Evolutionary conservation across 129 eudicot genomes (phyloP), one percentile per base, ranked within the genome.

Genomic region (Glebionis coronaria): DNA sequence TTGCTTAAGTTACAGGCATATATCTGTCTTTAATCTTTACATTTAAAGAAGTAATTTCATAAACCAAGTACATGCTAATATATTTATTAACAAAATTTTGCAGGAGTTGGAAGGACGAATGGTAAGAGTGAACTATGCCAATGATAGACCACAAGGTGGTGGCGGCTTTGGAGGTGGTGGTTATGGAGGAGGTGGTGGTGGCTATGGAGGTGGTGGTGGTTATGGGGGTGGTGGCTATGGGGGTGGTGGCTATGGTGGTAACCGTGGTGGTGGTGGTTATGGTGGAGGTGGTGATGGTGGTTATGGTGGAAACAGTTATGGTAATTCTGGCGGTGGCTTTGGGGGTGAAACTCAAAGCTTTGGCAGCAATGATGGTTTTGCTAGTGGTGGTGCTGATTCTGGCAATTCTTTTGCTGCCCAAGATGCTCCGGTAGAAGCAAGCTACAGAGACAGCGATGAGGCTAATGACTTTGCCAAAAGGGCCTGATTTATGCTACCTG

Each of bases 91-190:
- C 35, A 61, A 72, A 62, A 19, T 16, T 14, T 60, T 74, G 23
- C 83, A 93, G 99, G 95, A 93, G 2, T 83, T 93, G 63, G 83
- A 89, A 42, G 99, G 97, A 18, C 90, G 97, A 21, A 67, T 21
- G 28, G 73, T 93, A 55, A 74, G 81, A 59, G 99, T 93, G 65
- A 78, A 68, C 68, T 84, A 82, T 57, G 97, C 99, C 23, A 75
- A 76, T 18, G 97, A 93, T 15, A 89, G 90, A 67, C 53, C 93
- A 35, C 84, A 79, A 58, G 80, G 91, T 11, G 77, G 75, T 12
- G 85, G 85, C 1, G 77, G 75, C 29, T 65, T 42, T 9, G 60
- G 72, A 0, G 78, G 76, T 8, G 25, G 25, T 2, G 25, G 25
- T 2, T 23, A 0, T 23, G 25, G 25, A 0, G 25, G 25, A 1